Evolutionary conservation across 805 yeast species (phyloP).

Genomic region (Cyberlindnera bimundalis): DNA sequence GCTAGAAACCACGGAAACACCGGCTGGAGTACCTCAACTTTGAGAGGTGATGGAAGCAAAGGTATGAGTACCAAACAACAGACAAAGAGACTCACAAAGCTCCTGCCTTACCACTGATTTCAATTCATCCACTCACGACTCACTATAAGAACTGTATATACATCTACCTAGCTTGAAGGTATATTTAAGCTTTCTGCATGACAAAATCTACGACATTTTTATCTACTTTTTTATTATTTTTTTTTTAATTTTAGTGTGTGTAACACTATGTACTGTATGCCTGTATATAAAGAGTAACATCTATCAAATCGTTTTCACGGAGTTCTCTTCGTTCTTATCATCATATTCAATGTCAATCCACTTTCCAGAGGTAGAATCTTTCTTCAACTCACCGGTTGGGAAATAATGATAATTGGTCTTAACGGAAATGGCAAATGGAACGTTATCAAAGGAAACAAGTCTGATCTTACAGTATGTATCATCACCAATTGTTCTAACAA

Average conservation of each 20-base stretch:
- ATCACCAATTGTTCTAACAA: slow-evolving; percentile 70
- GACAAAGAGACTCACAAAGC: slow-evolving; percentile 53
- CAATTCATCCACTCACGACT: too few relatives aligned
- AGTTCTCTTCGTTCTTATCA: slow-evolving; percentile 30
- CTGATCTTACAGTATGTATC: slow-evolving; percentile 78
- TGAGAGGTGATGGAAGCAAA: slow-evolving; percentile 58
- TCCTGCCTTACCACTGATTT: slow-evolving; percentile 34
- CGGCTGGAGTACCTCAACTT: slow-evolving; percentile 68
- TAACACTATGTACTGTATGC: too few relatives aligned
- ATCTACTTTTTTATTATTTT: background rate
- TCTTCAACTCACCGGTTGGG: slow-evolving; percentile 63
- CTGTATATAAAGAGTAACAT: too few relatives aligned
- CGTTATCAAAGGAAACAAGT: slow-evolving; percentile 78
- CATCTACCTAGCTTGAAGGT: background rate
- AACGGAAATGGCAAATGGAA: slow-evolving; percentile 81
- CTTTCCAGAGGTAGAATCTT: slow-evolving; percentile 41
- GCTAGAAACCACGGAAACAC: slow-evolving; percentile 94
- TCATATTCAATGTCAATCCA: slow-evolving; percentile 55
- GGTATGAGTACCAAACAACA: slow-evolving; percentile 54
- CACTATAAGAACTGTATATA: background rate
- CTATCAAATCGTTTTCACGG: slow-evolving; percentile 19
- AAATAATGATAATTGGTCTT: slow-evolving; percentile 89
- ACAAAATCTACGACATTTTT: background rate
- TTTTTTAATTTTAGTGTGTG: too few relatives aligned
- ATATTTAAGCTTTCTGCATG: background rate